Percentiles rank a stretch among this genome's conserved stretches.
These are phyloP conservation scores for Phytopythium vexans DNA, from an alignment of 352 stramenopile genomes.

Conservation along the genomic window DNA sequence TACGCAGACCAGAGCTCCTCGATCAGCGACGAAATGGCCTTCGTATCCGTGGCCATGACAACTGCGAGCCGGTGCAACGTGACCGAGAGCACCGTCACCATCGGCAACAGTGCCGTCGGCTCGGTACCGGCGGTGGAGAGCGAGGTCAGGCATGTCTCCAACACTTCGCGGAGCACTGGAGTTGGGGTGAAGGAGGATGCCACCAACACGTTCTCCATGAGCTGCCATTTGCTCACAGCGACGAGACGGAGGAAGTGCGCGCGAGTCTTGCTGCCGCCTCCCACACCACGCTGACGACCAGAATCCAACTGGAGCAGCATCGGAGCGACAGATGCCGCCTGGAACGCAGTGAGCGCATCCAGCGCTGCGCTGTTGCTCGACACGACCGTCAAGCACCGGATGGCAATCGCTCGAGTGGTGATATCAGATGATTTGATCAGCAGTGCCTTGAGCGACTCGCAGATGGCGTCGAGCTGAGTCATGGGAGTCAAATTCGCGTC, in stretches of 20 bases:
- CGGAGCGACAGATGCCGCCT: slow-evolving; percentile 27
- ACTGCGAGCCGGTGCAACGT: slow-evolving; percentile 43
- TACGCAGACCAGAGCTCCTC: slow-evolving; percentile 68
- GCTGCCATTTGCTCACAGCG: slow-evolving; percentile 50
- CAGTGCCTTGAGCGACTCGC: slow-evolving; percentile 26
- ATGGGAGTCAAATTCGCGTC: slow-evolving; percentile 23
- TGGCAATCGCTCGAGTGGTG: slow-evolving; percentile 14
- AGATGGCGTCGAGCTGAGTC: slow-evolving; percentile 24
- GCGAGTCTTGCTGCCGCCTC: slow-evolving; percentile 11
- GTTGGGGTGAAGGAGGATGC: slow-evolving; percentile 47
- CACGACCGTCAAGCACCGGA: slow-evolving; percentile 32
- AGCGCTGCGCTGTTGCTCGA: slow-evolving; percentile 19
- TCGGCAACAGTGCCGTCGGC: slow-evolving; percentile 48
- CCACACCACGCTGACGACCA: slow-evolving; percentile 1
- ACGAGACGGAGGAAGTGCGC: slow-evolving; percentile 31
- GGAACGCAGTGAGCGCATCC: slow-evolving; percentile 32
- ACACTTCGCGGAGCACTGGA: slow-evolving; percentile 27
- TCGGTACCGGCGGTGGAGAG: slow-evolving; percentile 58
- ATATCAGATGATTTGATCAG: slow-evolving; percentile 1
- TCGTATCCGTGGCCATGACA: not conserved
- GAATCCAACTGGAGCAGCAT: slow-evolving; percentile 32
- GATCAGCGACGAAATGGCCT: slow-evolving; percentile 27
- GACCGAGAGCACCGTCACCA: slow-evolving; percentile 65
- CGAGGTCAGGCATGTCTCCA: slow-evolving; percentile 43
- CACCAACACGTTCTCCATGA: slow-evolving; percentile 49